Percentiles rank a stretch among this genome's conserved stretches.
Conservation (phyloP, 1,284 basidiomycete genomes). For the Lentinula novae-zelandiae region DNA sequence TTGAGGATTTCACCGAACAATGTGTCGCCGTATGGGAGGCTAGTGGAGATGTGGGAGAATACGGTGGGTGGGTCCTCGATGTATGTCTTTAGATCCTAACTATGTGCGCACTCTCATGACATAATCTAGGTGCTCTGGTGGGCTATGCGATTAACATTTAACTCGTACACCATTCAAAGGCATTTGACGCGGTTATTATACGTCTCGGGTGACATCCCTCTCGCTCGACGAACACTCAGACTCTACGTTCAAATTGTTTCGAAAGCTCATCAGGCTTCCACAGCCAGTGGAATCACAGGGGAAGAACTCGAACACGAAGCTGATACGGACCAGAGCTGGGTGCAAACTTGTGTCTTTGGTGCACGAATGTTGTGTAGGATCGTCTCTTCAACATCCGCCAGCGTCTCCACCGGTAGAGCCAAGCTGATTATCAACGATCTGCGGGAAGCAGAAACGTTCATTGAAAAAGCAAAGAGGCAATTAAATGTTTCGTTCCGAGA, state of each 20-base stretch:
- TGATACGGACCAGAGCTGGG: constrained; percentile 48
- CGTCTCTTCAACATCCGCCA: not conserved
- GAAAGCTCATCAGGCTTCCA: constrained; percentile 68
- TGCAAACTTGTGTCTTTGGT: constrained; percentile 68
- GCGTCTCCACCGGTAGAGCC: not conserved
- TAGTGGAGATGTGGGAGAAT: constrained; percentile 53
- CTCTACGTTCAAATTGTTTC: constrained; percentile 84
- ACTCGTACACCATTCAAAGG: constrained; percentile 79
- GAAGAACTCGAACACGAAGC: constrained; percentile 25
- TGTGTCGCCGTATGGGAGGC: constrained; percentile 82
- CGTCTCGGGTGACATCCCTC: constrained; percentile 56
- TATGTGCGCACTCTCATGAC: not conserved
- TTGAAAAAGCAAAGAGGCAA: constrained; percentile 53
- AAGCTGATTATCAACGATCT: constrained; percentile 44
- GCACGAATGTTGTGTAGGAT: constrained; percentile 66
- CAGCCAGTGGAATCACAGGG: constrained; percentile 27
- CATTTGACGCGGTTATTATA: constrained; percentile 77
- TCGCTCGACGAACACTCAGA: constrained; percentile 74
- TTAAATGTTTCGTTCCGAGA: constrained; percentile 43
- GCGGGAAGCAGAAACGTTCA: constrained; percentile 53
- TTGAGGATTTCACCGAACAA: constrained; percentile 83
- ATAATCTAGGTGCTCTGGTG: constrained; percentile 75
- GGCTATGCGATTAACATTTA: constrained; percentile 89
- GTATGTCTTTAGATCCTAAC: constrained; percentile 36
- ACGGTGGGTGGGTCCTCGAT: constrained; percentile 71